phyloP scores from a whole-genome alignment of 2,329 filamentous ascomycete genomes.

The Eutypella sp. region DNA sequence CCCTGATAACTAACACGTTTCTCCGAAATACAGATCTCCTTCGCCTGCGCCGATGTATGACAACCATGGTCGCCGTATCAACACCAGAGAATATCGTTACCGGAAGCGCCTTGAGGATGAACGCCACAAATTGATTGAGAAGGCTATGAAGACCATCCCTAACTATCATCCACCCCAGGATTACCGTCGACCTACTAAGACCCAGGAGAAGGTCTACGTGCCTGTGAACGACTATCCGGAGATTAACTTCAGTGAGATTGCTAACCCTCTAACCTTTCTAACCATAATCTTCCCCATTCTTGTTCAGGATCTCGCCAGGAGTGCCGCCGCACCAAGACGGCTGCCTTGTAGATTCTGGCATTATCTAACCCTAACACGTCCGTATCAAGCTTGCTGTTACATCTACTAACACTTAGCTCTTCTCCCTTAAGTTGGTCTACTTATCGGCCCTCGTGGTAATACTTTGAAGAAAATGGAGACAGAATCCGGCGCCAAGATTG shows the following conservation, averaged over 20 bases:
- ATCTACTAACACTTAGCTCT: constrained; percentile 88
- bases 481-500: constrained; percentile 96
- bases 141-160: constrained; percentile 98
- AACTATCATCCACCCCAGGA: constrained; percentile 99
- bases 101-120: constrained; percentile 97
- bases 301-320: constrained; percentile 42
- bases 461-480: constrained; percentile 99
- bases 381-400: constrained; percentile 34
- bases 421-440: constrained; percentile 93
- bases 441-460: constrained; percentile 99
- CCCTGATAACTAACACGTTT: constrained; percentile 6
- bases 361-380: constrained; percentile 30
- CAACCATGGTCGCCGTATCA: constrained; percentile 98
- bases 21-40: constrained; percentile 63
- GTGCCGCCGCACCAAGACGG: constrained; percentile 31
- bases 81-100: constrained; percentile 97
- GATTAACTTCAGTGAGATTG: constrained; percentile 99
- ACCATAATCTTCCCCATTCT: constrained; percentile 42
- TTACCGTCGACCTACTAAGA: constrained; percentile 98
- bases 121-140: constrained; percentile 96
- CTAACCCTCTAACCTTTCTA: constrained; percentile 93
- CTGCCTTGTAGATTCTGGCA: constrained; percentile 24
- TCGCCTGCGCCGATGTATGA: constrained; percentile 97
- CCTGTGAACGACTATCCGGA: constrained; percentile 99
- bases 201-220: constrained; percentile 99